phyloP scores from a whole-genome alignment of 2,329 filamentous ascomycete genomes.

The Botrytis fabae region DNA sequence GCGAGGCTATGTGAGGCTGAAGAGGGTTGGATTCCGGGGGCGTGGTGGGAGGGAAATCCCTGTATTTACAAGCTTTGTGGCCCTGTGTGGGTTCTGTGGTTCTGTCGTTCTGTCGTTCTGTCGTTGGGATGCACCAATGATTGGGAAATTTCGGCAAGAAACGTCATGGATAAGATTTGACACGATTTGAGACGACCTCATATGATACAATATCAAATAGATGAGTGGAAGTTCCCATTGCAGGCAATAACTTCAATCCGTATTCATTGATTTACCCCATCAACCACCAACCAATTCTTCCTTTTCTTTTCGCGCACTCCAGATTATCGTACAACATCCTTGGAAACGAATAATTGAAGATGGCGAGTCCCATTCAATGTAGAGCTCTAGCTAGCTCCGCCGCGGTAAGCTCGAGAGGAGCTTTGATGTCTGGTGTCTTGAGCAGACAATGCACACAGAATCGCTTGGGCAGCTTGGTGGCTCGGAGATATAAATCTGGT shows the following conservation, averaged over 20 bases:
- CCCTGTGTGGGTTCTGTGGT: neutral
- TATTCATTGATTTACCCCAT: neutral
- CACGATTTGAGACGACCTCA: neutral
- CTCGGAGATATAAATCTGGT: slow-evolving; percentile 51
- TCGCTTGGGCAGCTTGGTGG: slow-evolving; percentile 8
- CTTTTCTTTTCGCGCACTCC: neutral
- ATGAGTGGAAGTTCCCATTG: neutral
- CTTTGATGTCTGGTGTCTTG: neutral
- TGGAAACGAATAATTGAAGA: neutral
- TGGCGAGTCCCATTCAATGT: neutral
- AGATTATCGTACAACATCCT: neutral
- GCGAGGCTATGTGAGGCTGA: neutral
- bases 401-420: neutral
- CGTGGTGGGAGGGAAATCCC: neutral
- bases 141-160: neutral
- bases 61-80: neutral
- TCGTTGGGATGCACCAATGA: neutral
- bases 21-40: neutral
- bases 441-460: neutral
- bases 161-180: neutral
- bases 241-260: neutral
- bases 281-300: neutral
- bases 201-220: neutral
- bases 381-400: neutral
- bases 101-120: too few relatives aligned